phyloP scores from a whole-genome alignment of 163 green algal species.

The Chlorella variabilis region DNA sequence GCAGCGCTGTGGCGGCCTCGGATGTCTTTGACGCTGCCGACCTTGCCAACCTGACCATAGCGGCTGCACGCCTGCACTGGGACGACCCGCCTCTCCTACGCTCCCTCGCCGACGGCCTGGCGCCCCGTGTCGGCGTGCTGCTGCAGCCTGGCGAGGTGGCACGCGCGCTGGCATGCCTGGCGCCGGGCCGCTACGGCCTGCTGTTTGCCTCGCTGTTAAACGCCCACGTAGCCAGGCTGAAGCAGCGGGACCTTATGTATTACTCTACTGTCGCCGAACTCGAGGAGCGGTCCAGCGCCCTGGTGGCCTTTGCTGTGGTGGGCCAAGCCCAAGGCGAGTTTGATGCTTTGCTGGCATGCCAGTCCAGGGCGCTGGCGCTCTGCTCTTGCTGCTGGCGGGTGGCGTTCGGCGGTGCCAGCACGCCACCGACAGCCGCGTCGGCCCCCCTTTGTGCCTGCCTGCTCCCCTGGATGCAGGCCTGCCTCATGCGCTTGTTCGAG shows the following conservation, averaged over 20 bases:
- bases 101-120: neutral
- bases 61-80: neutral
- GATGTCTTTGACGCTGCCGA: neutral
- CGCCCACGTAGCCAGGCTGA: neutral
- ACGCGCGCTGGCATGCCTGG: conserved; percentile 4
- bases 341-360: neutral
- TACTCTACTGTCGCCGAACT: neutral
- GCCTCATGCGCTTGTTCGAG: neutral
- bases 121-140: neutral
- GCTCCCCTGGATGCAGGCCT: conserved; percentile 1
- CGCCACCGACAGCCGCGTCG: no score
- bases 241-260: neutral
- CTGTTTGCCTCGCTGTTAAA: neutral
- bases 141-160: conserved; percentile 4
- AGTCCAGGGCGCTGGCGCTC: neutral
- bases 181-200: neutral
- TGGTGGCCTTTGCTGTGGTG: conserved; percentile 13
- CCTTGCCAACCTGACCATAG: neutral
- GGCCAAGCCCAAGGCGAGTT: neutral
- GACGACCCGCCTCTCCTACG: neutral
- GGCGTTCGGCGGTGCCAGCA: no score
- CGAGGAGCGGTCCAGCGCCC: neutral
- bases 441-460: no score
- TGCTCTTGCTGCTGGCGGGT: no score
- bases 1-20: neutral